phyloP scores from a whole-genome alignment of 2,329 filamentous ascomycete genomes.

The Magnaporthiopsis poae region DNA sequence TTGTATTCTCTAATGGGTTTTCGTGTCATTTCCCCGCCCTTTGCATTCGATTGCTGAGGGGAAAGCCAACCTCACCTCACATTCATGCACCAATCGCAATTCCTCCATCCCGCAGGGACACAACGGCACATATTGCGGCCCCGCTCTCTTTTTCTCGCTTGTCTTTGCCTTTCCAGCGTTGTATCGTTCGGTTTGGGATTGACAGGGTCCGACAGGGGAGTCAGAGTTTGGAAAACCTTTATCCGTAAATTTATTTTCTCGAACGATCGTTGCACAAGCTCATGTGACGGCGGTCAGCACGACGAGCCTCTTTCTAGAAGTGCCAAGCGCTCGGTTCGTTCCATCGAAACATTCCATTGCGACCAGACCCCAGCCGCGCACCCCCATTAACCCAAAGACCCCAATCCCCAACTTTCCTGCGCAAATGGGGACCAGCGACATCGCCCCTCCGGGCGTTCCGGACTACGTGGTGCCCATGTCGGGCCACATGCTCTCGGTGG shows the following conservation, averaged over 20 bases:
- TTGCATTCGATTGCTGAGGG: too few species aligned
- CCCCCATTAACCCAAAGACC: too few species aligned
- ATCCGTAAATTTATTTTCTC: neutral
- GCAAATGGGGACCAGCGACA: constrained; percentile 5
- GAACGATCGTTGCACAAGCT: too few species aligned
- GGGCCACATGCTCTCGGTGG: neutral
- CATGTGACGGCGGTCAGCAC: too few species aligned
- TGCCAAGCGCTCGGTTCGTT: too few species aligned
- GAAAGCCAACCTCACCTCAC: neutral
- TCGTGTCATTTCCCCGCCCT: neutral
- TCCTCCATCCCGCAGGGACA: too few species aligned
- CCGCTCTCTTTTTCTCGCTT: too few species aligned
- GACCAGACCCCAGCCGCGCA: too few species aligned
- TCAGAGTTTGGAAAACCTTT: neutral
- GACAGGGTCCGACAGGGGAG: neutral
- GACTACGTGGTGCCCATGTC: constrained; percentile 3
- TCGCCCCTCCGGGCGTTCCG: neutral
- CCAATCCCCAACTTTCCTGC: neutral
- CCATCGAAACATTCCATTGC: too few species aligned
- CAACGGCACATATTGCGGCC: too few species aligned
- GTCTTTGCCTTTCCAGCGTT: too few species aligned
- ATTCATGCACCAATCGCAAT: neutral
- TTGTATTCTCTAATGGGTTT: too few species aligned
- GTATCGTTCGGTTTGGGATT: neutral
- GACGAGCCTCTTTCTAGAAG: neutral